Evolutionary conservation across 805 yeast species (phyloP), one percentile per base, ranked within the genome.

Genomic region (Zygosaccharomyces lentus): DNA sequence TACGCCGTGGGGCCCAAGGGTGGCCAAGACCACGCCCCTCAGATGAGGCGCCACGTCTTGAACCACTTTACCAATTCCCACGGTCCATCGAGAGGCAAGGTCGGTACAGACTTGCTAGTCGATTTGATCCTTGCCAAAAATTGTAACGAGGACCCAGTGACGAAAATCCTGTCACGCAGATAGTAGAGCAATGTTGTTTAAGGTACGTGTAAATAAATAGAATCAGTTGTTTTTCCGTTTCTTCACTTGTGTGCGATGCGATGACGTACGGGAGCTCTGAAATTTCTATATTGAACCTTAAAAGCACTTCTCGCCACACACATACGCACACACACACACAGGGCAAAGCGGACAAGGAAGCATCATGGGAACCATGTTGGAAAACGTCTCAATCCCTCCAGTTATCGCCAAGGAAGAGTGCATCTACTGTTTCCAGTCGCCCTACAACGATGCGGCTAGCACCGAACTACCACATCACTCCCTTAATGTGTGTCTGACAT

Each of bases 341-440:
- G 7, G 8, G n/a, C n/a, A 25, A 10, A 10, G 23, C 9, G 19
- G 9, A 27, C 15, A 17, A 12, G 24, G 12, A 10, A 27, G 15
- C 24, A 12, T 23, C 15, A 17, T 32, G 29, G 34, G 29, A 17
- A 26, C 39, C 8, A 49, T 50, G 50, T 37, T 53, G 23, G 37
- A 34, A 3, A 37, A 36, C 8, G 35, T 51, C 13, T 45, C 53
- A 2, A 45, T 68, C 25, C 66, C 69, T 2, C 50, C 65, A 19
- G 69, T 73, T 2, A 78, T 90, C 13, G 82, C 80, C 58, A 90
- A 87, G 60, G 97, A 91, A 68, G 96, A 89, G 54, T 90, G 97
- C 61, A 84, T 85, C 69, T 91, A 78, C 66, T 84, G 90, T 43
- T 91, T 84, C 59, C 91, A 82, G 50, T 80, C 87, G 0, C 77